Conservation (phyloP, 805 yeast species). For the Saccharomycopsis synnaedendra region DNA sequence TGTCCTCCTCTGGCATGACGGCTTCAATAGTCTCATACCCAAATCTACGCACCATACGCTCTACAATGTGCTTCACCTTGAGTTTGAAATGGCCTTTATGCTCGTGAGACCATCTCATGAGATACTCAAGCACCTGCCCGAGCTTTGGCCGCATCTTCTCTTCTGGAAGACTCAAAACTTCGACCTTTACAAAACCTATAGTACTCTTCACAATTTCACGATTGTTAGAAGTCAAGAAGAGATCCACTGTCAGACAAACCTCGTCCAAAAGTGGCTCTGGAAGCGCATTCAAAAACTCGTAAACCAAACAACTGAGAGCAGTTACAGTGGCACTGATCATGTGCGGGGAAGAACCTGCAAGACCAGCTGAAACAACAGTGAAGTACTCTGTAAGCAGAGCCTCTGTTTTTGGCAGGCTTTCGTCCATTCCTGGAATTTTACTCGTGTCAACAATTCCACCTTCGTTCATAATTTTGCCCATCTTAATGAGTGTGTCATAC, state of each 20-base stretch:
- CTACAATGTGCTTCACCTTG: constrained; percentile 86
- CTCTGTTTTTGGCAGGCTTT: constrained; percentile 45
- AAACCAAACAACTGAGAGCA: constrained; percentile 75
- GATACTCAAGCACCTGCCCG: constrained; percentile 51
- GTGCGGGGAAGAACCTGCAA: constrained; percentile 87
- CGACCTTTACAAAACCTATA: constrained; percentile 88
- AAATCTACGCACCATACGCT: constrained; percentile 79
- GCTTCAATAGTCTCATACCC: constrained; percentile 79
- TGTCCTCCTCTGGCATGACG: constrained; percentile 85
- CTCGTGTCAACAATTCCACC: constrained; percentile 56
- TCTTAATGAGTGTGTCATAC: constrained; percentile 59
- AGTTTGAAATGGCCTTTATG: constrained; percentile 92
- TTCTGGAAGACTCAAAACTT: constrained; percentile 70
- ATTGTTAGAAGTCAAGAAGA: constrained; percentile 81
- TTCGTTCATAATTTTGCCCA: constrained; percentile 65
- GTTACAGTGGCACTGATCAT: constrained; percentile 96
- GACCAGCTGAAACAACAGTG: constrained; percentile 91
- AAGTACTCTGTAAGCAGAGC: constrained; percentile 75
- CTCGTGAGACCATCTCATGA: constrained; percentile 90
- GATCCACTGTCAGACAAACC: constrained; percentile 73
- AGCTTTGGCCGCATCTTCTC: constrained; percentile 61
- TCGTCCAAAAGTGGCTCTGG: constrained; percentile 54
- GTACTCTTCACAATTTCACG: constrained; percentile 92
- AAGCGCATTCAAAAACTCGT: constrained; percentile 67
- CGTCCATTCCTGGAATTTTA: constrained; percentile 55